These are phyloP conservation scores for Deinandra increscens DNA, from an alignment of 129 eudicot species.

Conservation along the genomic window DNA sequence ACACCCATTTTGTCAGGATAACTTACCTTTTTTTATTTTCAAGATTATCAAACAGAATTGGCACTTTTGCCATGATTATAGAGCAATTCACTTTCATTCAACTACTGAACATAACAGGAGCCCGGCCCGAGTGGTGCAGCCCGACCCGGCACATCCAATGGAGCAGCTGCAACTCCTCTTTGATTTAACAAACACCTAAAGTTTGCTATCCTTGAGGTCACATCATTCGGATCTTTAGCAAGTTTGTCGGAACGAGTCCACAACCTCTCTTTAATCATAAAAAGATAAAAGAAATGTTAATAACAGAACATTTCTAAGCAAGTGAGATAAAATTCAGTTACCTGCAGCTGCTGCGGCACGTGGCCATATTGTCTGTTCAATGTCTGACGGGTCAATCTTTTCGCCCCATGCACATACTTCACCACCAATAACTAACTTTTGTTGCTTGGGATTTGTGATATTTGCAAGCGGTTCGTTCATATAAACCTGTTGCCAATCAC, in stretches of 20 bases:
- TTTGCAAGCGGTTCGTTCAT: constrained; percentile 73
- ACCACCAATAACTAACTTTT: constrained; percentile 73
- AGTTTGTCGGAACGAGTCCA: constrained; percentile 65
- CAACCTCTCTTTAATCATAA: constrained; percentile 63
- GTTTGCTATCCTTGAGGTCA: constrained; percentile 50
- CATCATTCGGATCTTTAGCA: constrained; percentile 61
- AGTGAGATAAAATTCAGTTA: constrained; percentile 12
- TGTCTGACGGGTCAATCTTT: constrained; percentile 69
- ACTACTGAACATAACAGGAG: constrained; percentile 65
- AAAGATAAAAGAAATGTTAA: not conserved
- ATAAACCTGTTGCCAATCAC: constrained; percentile 70
- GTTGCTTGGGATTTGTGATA: constrained; percentile 58
- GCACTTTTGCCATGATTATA: constrained; percentile 5
- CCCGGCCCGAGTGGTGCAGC: constrained; percentile 70
- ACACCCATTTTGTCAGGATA: constrained; percentile 5
- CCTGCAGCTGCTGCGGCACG: constrained; percentile 99
- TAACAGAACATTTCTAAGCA: not conserved
- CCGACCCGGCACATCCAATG: constrained; percentile 63
- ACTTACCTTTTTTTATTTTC: constrained; percentile 18
- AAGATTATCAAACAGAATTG: constrained; percentile 20
- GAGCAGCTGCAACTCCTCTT: constrained; percentile 96
- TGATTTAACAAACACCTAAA: constrained; percentile 85
- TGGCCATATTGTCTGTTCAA: constrained; percentile 96
- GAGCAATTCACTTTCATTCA: constrained; percentile 6
- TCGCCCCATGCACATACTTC: constrained; percentile 99